Conservation (phyloP, 768 basidiomycete genomes). For the Leccinum imitatum region DNA sequence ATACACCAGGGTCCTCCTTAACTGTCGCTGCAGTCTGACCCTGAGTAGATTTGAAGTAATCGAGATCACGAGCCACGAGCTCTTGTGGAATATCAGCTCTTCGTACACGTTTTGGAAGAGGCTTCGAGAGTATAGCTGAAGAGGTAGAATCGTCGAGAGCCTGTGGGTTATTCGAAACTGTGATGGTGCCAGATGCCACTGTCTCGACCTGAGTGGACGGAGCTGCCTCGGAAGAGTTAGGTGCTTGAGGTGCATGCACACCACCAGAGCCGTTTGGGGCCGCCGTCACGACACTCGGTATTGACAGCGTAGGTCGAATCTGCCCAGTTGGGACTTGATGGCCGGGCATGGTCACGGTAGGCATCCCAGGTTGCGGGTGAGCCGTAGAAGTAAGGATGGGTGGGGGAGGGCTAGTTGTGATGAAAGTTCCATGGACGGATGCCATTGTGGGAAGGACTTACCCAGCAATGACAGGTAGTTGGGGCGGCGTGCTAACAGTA, state of each 20-base stretch:
- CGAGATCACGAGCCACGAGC: slow-evolving; percentile 30
- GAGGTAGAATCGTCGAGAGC: background rate
- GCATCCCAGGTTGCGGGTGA: background rate
- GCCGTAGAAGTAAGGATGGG: background rate
- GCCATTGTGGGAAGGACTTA: slow-evolving; percentile 13
- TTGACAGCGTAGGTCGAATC: background rate
- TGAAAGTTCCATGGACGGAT: background rate
- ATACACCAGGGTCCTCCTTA: background rate
- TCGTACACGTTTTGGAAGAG: slow-evolving; percentile 28
- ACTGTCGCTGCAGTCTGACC: background rate
- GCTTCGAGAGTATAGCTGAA: slow-evolving; percentile 12
- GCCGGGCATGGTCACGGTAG: background rate
- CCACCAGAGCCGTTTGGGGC: background rate
- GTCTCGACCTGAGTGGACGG: background rate
- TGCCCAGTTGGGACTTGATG: background rate
- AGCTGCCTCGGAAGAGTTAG: background rate
- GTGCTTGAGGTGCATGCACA: background rate
- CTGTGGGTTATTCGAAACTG: background rate
- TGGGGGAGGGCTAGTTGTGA: slow-evolving; percentile 1
- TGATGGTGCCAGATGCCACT: background rate
- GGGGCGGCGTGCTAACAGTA: background rate
- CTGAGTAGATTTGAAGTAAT: slow-evolving; percentile 29
- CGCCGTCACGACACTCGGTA: background rate
- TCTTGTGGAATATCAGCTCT: slow-evolving; percentile 23
- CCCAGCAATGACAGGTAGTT: slow-evolving; percentile 1